Base-by-base conservation (phyloP, 139 green algal genomes). In the Parachlorella kessleri region DNA sequence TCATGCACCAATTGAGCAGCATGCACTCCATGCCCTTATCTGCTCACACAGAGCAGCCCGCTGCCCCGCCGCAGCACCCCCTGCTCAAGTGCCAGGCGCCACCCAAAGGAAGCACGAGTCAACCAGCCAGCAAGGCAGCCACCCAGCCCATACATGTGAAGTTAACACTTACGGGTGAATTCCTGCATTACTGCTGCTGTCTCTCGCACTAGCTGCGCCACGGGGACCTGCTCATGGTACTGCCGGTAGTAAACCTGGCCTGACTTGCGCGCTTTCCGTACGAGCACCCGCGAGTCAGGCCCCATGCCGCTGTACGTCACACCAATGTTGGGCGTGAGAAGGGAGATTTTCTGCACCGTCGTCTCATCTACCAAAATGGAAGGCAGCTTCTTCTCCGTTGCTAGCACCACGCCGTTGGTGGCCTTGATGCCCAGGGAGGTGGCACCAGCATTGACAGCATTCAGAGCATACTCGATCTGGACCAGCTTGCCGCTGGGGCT, bases 151-250 rank as follows among this genome's bases (percentile, higher is more conserved):
- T 4, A 54, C 23, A 23, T 26, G 23, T 66, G n/a, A n/a, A n/a
- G n/a, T 18, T 28, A n/a, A n/a, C 32, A 36, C 92, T 90, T 75
- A 97, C 93, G 96, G 83, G 97, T 99, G 90, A 98, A 99, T 79
- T 99, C 97, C 85, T 99, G 97, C 97, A 99, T 99, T 36, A 99
- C 95, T n/a, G 96, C 90, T 39, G 97, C 97, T 7, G 88, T 94
- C 80, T 99, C 97, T 37, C 97, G 82, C 40, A 98, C 94, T 1
- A 99, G 92, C 89, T 99, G 97, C 41, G 96, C 93, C 37, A 98
- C 93, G 7, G 97, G 97, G 38, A 99, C 98, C 82, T 94, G 84
- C 89, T 99, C 97, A 68, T 98, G 89, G 86, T 99, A 99, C 72
- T 96, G 85, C 28, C 88, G 87, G 77, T 94, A 95, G 88, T 99